These are phyloP conservation scores for Aurantiochytrium sp. DNA, from an alignment of 108 stramenopile species.

Conservation along the genomic window DNA sequence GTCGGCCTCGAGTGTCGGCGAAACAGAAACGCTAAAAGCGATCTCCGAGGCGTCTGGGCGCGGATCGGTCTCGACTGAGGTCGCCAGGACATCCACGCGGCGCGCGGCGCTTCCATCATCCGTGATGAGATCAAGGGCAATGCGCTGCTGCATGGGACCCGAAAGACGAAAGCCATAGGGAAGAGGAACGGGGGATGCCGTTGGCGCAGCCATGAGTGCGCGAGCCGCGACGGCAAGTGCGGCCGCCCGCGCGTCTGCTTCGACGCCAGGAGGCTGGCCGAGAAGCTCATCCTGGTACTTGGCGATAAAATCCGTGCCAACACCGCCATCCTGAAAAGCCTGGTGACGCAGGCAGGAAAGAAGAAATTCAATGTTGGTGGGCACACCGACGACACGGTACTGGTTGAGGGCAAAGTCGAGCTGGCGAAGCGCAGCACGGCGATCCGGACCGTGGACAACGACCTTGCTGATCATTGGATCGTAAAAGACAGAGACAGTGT, in stretches of 20 bases:
- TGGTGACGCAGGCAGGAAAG: conserved; percentile 60
- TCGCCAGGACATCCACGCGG: background rate
- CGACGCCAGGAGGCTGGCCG: conserved; percentile 1
- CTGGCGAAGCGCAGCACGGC: conserved; percentile 50
- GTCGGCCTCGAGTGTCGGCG: background rate
- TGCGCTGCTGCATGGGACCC: background rate
- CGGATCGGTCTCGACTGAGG: background rate
- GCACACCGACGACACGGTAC: conserved; percentile 71
- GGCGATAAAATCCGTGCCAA: conserved; percentile 72
- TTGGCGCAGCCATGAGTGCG: background rate
- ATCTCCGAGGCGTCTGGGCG: background rate
- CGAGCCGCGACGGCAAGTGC: background rate
- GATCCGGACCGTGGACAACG: conserved; percentile 34
- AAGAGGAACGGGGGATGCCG: background rate
- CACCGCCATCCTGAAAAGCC: conserved; percentile 59
- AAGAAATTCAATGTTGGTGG: conserved; percentile 76
- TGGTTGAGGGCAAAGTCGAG: conserved; percentile 49
- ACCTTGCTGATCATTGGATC: conserved; percentile 61
- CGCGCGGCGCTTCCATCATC: background rate
- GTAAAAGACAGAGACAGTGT: conserved; percentile 49
- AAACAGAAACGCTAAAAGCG: background rate
- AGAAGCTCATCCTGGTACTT: conserved; percentile 40
- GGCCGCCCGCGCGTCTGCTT: background rate
- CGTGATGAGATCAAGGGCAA: background rate
- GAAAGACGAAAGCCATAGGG: background rate